Evolutionary conservation across 345 rosid genomes (phyloP).

Genomic region (Salix caprea): DNA sequence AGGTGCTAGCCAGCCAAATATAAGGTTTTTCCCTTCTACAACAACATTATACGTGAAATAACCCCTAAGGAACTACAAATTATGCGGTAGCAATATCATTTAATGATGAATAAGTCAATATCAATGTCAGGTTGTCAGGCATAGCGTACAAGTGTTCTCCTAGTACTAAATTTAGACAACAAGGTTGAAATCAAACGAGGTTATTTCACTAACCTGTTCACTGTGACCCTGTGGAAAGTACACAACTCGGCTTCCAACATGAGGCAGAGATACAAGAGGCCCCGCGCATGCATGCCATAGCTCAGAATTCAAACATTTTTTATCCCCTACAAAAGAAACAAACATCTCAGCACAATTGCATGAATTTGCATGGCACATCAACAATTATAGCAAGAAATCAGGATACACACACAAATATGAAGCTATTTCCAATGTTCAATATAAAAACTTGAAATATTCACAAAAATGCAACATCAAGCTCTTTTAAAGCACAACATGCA

Average conservation of each 20-base stretch:
- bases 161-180: neutral
- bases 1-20: neutral
- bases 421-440: neutral
- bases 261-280: neutral
- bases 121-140: neutral
- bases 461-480: neutral
- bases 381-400: neutral
- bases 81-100: neutral
- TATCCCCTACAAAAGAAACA: neutral
- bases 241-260: neutral
- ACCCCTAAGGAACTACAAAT: neutral
- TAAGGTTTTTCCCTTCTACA: neutral
- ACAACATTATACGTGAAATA: neutral
- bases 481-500: neutral
- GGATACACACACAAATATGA: neutral
- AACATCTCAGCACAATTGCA: neutral
- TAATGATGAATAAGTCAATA: neutral
- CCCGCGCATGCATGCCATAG: neutral
- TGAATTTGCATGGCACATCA: neutral
- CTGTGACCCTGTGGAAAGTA: neutral
- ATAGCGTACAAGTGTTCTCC: neutral
- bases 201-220: neutral
- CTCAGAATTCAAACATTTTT: neutral
- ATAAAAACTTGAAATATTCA: neutral
- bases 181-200: neutral